Evolutionary conservation across 805 yeast genomes (phyloP).

Genomic region (Candida anglica): DNA sequence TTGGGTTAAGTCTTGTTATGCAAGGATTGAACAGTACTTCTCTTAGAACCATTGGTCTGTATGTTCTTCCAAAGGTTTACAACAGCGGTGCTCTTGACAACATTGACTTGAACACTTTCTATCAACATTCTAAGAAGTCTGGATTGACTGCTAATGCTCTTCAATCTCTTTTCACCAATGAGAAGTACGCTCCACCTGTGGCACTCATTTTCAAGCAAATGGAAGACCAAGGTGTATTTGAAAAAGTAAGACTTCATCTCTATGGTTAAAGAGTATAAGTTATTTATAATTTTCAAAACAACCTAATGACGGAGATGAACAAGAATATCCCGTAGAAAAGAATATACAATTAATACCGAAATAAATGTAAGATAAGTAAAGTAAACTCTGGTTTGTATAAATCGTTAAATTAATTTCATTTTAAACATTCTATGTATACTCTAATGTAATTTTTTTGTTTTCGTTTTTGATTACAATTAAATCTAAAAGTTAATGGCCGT

Average conservation of each 20-base stretch:
- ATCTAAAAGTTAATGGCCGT: slow-evolving; percentile 2
- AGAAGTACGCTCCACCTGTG: slow-evolving; percentile 26
- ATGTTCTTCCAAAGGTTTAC: slow-evolving; percentile 16
- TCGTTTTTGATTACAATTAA: no score
- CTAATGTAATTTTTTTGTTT: no score
- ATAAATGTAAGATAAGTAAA: no score
- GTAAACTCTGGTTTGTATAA: no score
- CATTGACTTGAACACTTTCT: slow-evolving; percentile 21
- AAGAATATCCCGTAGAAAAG: no score
- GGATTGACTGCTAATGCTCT: slow-evolving; percentile 16
- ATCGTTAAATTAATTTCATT: no score
- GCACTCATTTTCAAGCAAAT: slow-evolving; percentile 26
- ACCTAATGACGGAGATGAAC: no score
- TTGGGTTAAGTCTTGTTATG: slow-evolving; percentile 23
- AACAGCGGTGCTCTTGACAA: slow-evolving; percentile 28
- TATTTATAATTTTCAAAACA: no score
- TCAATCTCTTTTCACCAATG: slow-evolving; percentile 23
- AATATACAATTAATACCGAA: no score
- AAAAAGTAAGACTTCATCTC: slow-evolving; percentile 24
- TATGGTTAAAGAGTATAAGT: slow-evolving; percentile 17
- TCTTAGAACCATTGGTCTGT: slow-evolving; percentile 13
- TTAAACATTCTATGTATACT: no score
- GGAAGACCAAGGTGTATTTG: slow-evolving; percentile 27
- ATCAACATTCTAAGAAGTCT: slow-evolving; percentile 17
- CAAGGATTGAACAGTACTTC: slow-evolving; percentile 20